phyloP scores from a whole-genome alignment of 495 filamentous ascomycete species.

The Penicillium argentinense region DNA sequence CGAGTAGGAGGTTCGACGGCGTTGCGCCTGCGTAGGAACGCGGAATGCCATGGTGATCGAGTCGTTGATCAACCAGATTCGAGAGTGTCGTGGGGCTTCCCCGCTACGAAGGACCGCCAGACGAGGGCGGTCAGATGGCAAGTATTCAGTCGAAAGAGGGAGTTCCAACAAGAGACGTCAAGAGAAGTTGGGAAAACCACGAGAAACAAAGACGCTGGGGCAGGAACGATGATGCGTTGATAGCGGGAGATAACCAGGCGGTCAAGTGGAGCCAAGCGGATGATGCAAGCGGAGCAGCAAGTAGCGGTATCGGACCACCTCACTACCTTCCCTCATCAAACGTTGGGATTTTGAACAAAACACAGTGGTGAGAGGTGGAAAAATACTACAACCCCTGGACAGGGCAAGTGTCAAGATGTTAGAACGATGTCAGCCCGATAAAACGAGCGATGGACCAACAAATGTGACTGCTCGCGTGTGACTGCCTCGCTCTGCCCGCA shows the following conservation, averaged over 20 bases:
- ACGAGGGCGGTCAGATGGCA: slow-evolving; percentile 10
- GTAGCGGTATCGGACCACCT: slow-evolving; percentile 19
- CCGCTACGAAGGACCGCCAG: slow-evolving; percentile 20
- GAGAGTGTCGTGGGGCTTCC: slow-evolving; percentile 24
- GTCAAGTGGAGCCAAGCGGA: slow-evolving; percentile 9
- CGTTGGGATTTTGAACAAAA: no score
- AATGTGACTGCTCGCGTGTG: slow-evolving; percentile 26
- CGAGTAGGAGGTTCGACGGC: slow-evolving; percentile 57
- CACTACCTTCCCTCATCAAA: no score
- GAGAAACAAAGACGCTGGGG: background rate
- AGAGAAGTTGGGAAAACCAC: background rate
- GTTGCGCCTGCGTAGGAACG: slow-evolving; percentile 65
- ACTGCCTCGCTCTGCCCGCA: slow-evolving; percentile 4
- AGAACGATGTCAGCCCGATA: background rate
- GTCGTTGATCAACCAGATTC: slow-evolving; percentile 7
- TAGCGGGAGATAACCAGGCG: slow-evolving; percentile 18
- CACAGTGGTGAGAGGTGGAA: no score
- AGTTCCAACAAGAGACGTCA: background rate
- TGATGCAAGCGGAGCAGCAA: slow-evolving; percentile 15
- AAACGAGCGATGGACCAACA: slow-evolving; percentile 1
- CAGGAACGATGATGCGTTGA: slow-evolving; percentile 21
- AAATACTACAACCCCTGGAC: no score
- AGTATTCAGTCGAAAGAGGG: background rate
- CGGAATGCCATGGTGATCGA: slow-evolving; percentile 73
- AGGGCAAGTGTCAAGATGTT: background rate